phyloP scores from a whole-genome alignment of 805 yeast genomes.

The Myxozyma geophila region DNA sequence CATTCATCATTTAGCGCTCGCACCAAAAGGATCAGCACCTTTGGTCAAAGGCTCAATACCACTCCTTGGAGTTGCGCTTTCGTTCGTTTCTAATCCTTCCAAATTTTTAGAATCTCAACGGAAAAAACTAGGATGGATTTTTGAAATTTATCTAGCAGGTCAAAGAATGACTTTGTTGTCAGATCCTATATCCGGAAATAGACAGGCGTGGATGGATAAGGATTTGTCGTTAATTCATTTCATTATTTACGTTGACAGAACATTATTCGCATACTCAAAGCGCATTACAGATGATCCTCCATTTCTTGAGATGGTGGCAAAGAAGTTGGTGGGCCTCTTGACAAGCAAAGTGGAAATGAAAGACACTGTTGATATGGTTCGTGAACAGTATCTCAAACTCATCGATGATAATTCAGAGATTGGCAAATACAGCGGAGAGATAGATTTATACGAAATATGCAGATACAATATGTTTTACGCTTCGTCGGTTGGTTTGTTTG shows the following conservation, averaged over 20 bases:
- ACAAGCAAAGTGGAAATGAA: slow-evolving; percentile 1
- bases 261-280: slow-evolving; percentile 14
- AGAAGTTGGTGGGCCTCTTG: slow-evolving; percentile 1
- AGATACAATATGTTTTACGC: slow-evolving; percentile 16
- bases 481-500: slow-evolving; percentile 26
- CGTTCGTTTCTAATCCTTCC: slow-evolving; percentile 7
- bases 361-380: slow-evolving; percentile 2
- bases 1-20: background rate
- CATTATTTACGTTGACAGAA: background rate
- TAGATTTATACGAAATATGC: slow-evolving; percentile 9
- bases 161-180: slow-evolving; percentile 21
- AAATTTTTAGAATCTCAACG: slow-evolving; percentile 13
- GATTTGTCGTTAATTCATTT: slow-evolving; percentile 9
- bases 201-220: background rate
- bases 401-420: background rate
- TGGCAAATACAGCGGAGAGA: background rate
- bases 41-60: slow-evolving; percentile 25
- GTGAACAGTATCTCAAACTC: background rate
- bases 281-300: background rate
- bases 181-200: slow-evolving; percentile 26
- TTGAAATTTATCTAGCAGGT: slow-evolving; percentile 24
- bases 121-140: slow-evolving; percentile 15
- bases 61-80: slow-evolving; percentile 19
- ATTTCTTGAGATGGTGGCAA: slow-evolving; percentile 7
- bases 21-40: slow-evolving; percentile 12